Evolutionary conservation across 257 asterid species (phyloP), one percentile per base, ranked within the genome.

Genomic region (Mitragyna speciosa): DNA sequence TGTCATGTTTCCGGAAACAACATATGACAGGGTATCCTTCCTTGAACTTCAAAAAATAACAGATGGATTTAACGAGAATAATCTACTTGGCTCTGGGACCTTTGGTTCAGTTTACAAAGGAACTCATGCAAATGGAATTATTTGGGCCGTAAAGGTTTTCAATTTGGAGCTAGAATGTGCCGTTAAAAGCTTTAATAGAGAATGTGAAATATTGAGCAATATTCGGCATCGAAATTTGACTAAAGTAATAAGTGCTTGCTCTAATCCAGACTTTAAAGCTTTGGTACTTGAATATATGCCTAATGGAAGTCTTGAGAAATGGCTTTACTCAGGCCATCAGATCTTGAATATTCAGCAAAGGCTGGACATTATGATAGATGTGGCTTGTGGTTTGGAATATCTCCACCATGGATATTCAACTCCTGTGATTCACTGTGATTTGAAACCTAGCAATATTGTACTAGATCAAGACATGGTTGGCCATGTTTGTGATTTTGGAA

Each of bases 141-240:
- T 31, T 63, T 70, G 66, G 63, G 80, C 80, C 3, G n/a, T 76
- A 16, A 76, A 76, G 31, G 73, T 76, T 3, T 76, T 76, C 17
- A 15, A 76, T 31, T 5, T 51, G 47, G 22, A 47, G 68, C 68
- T 26, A 0, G 36, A 63, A 58, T 43, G 47, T 36, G 70, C 20
- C 3, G 43, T 19, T 24, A 12, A 33, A 31, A 77, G 80, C 36
- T 77, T 77, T 70, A 43, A 77, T 12, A 63, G 24, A 2, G 80
- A 77, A 49, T 77, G 68, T 77, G 80, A 77, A 66, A 36, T 67
- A 1, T 33, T 77, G 17, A 16, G 75, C 5, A 0, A 16, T 5
- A 41, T 65, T 30, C 70, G 70, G 6, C 70, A 65, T 15, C 43
- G 70, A n/a, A 65, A 65, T 65, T 15, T 65, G 24, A 15, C 70